A percentile compares a stretch with the other conserved stretches of the same genome.
Evolutionary conservation across 768 basidiomycete genomes (phyloP).

Genomic region (Leccinum disarticulatum): DNA sequence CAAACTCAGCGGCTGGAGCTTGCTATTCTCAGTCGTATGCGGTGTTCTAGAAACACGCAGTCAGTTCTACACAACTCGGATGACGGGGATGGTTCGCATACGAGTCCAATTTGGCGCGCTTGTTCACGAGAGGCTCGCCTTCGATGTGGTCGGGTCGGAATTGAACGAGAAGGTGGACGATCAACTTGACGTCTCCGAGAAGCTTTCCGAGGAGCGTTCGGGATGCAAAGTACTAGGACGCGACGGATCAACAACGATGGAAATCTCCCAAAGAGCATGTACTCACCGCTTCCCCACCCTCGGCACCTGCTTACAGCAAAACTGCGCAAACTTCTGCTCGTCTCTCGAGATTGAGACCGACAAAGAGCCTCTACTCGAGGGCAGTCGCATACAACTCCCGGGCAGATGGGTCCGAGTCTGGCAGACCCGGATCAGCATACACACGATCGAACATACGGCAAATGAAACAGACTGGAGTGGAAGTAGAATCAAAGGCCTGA

Average conservation of each 20-base stretch:
- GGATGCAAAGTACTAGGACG: constrained; percentile 41
- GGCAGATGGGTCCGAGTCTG: constrained; percentile 42
- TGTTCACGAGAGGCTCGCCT: constrained; percentile 50
- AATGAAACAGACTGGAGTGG: constrained; percentile 41
- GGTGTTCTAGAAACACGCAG: constrained; percentile 4
- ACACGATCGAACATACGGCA: background rate
- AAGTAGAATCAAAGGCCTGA: constrained; percentile 46
- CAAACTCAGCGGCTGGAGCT: constrained; percentile 50
- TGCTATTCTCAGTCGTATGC: constrained; percentile 36
- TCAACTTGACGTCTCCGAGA: constrained; percentile 50
- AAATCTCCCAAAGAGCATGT: background rate
- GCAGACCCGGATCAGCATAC: constrained; percentile 3
- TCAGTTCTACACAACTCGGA: background rate
- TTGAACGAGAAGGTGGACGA: constrained; percentile 49
- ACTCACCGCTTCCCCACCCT: constrained; percentile 51
- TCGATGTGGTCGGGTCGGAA: constrained; percentile 48
- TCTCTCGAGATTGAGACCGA: constrained; percentile 48
- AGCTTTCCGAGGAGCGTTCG: constrained; percentile 51
- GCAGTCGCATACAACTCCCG: constrained; percentile 43
- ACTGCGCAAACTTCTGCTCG: constrained; percentile 54
- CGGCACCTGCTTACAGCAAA: constrained; percentile 53
- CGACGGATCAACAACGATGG: background rate
- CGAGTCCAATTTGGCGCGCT: constrained; percentile 64
- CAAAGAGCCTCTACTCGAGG: constrained; percentile 58
- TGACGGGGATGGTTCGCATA: constrained; percentile 41